Base-by-base conservation (phyloP, 768 basidiomycete species). In the Leucocoprinus leucothites region DNA sequence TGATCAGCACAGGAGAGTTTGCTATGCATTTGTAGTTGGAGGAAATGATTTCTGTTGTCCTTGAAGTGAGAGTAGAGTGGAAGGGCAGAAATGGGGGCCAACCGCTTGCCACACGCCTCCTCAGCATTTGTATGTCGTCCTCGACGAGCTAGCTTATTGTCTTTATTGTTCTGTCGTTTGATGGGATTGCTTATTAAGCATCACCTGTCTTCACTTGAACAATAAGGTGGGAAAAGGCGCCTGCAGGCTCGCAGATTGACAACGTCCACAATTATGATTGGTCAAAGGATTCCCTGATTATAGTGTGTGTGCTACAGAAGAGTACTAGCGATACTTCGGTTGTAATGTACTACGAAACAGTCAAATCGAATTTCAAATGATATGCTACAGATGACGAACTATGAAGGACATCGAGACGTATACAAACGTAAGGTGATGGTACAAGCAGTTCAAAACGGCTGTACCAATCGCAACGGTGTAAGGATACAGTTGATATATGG, bases 151-250 rank as follows among this genome's bases (percentile, higher is more conserved):
- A 51, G 41, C 61, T 60, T 62, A 61, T 68, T 64, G 65, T 65
- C 64, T 64, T 63, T 66, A 69, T 68, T 69, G 67, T 70, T 64
- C 64, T 64, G 58, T 40, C 51, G 43, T 26, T 40, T 57, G 19
- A 46, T 28, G 9, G 47, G 44, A 18, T 40, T 0, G 31, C 51
- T 65, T 58, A 69, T 53, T 71, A 68, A 67, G 57, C 57, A 51
- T 35, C 60, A 61, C 48, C 51, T 45, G 57, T 25, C 42, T 8
- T 21, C 13, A 31, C 24, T 18, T 49, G 44, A 61, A 72, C 69
- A 72, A 72, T 70, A 70, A 64, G 51, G 51, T 48, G 57, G 57
- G 57, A 53, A 41, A 16, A 16, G 31, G 31, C 18, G 9, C n/a
- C 38, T 21, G 22, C 19, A 48, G 40, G 16, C 48, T 50, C 44